Evolutionary conservation across 306 rosid genomes (phyloP).

Genomic region (Pyrus betulifolia): DNA sequence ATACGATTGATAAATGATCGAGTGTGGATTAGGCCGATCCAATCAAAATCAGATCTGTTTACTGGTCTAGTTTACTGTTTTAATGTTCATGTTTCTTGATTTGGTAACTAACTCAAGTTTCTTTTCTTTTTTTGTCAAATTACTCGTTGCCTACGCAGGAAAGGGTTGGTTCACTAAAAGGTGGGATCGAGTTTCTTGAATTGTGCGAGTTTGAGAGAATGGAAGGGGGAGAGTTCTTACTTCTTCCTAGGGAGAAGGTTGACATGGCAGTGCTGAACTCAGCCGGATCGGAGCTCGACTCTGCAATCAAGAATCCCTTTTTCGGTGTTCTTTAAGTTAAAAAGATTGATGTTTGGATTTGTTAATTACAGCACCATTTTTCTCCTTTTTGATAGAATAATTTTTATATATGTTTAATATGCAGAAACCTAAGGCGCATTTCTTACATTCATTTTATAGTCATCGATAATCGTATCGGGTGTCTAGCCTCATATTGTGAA

Average conservation of each 20-base stretch:
- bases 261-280: constrained; percentile 66
- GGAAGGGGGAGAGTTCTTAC: constrained; percentile 67
- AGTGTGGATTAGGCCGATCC: too few relatives aligned
- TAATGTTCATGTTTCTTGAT: not conserved
- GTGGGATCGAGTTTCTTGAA: constrained; percentile 84
- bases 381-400: not conserved
- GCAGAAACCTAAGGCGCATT: too few relatives aligned
- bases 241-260: constrained; percentile 69
- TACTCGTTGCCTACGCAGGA: constrained; percentile 44
- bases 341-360: not conserved
- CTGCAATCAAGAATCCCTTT: constrained; percentile 92
- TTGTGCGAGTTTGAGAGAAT: constrained; percentile 84
- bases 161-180: constrained; percentile 77
- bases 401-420: too few relatives aligned
- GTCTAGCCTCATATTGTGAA: too few relatives aligned
- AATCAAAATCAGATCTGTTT: too few relatives aligned
- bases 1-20: too few relatives aligned
- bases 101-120: not conserved
- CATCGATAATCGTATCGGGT: too few relatives aligned
- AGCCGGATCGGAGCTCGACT: constrained; percentile 82
- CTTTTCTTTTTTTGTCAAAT: not conserved
- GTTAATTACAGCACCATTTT: not conserved
- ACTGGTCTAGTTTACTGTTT: not conserved
- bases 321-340: constrained; percentile 65
- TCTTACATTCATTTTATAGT: too few relatives aligned